Percentiles rank a stretch among this genome's conserved stretches.
Conservation (phyloP, 176 grass and related monocot genomes). For the Sorghum bicolor region DNA sequence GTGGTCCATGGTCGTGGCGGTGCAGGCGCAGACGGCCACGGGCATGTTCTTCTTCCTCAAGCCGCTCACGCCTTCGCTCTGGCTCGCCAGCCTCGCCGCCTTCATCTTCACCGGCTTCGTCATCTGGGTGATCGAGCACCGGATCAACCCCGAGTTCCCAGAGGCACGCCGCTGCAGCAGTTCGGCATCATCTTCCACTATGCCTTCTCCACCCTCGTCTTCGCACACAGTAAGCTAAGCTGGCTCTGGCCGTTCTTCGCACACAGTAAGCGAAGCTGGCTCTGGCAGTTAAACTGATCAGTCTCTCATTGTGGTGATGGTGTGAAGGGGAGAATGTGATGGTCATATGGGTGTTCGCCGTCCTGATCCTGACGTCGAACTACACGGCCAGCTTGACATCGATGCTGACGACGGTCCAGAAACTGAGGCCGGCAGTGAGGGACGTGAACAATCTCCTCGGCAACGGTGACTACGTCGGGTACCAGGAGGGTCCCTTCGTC, state of each 20-base stretch:
- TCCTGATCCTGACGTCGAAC: constrained; percentile 65
- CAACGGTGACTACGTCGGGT: constrained; percentile 45
- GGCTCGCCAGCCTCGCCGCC: constrained; percentile 45
- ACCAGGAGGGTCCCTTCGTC: constrained; percentile 55
- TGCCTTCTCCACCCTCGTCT: constrained; percentile 72
- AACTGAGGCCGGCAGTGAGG: constrained; percentile 50
- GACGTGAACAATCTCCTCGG: constrained; percentile 37
- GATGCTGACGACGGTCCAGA: constrained; percentile 65
- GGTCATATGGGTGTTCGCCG: constrained; percentile 69
- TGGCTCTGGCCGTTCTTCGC: too few species aligned
- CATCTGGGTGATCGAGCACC: constrained; percentile 66
- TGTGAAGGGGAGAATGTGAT: constrained; percentile 55
- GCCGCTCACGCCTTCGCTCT: constrained; percentile 43
- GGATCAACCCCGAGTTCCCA: constrained; percentile 50
- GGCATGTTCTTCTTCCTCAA: constrained; percentile 65
- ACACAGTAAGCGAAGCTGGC: not conserved
- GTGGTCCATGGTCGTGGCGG: constrained; percentile 57
- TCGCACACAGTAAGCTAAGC: constrained; percentile 40
- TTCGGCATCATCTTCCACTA: constrained; percentile 60
- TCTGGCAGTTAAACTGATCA: not conserved
- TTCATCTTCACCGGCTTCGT: constrained; percentile 71
- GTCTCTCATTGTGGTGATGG: not conserved
- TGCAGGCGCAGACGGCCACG: constrained; percentile 12
- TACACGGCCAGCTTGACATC: constrained; percentile 72
- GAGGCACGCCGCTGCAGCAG: constrained; percentile 41